Conservation (phyloP, 129 eudicot genomes). For the Flaveria sonorensis region DNA sequence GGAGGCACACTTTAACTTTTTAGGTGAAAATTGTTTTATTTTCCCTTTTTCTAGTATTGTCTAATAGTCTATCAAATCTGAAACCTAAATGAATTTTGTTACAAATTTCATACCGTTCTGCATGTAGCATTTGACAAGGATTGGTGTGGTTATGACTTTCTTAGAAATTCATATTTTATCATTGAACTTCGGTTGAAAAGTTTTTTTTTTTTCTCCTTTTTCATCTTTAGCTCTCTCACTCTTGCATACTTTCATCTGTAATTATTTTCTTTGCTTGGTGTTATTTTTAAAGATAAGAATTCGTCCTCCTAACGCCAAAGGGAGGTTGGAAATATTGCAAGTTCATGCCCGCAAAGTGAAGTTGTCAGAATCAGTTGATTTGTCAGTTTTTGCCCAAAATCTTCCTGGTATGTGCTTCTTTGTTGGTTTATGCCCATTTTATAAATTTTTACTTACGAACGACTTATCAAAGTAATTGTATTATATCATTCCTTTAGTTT, state of each 20-base stretch:
- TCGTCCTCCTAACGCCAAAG: slow-evolving; percentile 92
- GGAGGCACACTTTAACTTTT: background rate
- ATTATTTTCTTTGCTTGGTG: slow-evolving; percentile 4
- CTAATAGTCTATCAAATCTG: background rate
- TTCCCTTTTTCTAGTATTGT: no score
- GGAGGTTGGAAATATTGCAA: slow-evolving; percentile 80
- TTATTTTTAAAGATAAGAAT: slow-evolving; percentile 59
- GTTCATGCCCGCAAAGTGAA: slow-evolving; percentile 90
- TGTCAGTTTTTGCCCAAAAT: slow-evolving; percentile 71
- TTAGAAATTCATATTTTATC: background rate
- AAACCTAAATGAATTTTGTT: background rate
- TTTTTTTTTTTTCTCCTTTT: background rate
- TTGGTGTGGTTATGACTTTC: background rate
- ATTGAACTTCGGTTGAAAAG: background rate
- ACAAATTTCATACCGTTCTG: slow-evolving; percentile 6
- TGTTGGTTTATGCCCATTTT: background rate
- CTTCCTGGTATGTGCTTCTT: slow-evolving; percentile 66
- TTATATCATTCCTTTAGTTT: background rate
- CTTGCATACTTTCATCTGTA: slow-evolving; percentile 1
- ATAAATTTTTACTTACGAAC: background rate
- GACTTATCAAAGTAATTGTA: background rate
- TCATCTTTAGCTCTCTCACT: background rate
- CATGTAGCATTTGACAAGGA: background rate
- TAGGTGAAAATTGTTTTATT: background rate
- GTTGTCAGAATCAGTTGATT: slow-evolving; percentile 80